phyloP scores from a whole-genome alignment of 176 grass and related monocot genomes.

The Phoenix dactylifera region DNA sequence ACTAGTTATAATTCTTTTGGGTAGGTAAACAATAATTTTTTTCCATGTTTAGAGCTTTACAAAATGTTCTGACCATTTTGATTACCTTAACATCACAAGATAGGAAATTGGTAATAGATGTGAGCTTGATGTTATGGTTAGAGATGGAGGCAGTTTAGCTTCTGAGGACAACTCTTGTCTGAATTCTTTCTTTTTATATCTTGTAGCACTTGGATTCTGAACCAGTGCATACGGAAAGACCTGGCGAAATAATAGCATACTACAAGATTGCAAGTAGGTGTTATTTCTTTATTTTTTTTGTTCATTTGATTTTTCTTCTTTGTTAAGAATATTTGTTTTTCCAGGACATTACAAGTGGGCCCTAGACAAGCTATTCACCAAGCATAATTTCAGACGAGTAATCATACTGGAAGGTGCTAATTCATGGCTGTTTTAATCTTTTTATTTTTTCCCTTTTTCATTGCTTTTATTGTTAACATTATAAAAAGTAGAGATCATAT shows the following conservation, averaged over 20 bases:
- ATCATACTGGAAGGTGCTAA: constrained; percentile 92
- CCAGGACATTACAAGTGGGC: constrained; percentile 98
- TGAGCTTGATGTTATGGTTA: too few species aligned
- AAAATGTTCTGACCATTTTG: too few species aligned
- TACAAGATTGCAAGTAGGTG: constrained; percentile 98
- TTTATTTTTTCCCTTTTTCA: constrained; percentile 11
- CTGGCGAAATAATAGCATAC: constrained; percentile 84
- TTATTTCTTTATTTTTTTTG: constrained; percentile 17
- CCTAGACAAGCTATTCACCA: constrained; percentile 77
- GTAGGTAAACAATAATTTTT: too few species aligned
- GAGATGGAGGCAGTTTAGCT: too few species aligned
- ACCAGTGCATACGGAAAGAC: constrained; percentile 81
- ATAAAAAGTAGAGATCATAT: constrained; percentile 4
- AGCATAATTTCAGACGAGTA: constrained; percentile 73
- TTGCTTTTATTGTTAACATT: constrained; percentile 8
- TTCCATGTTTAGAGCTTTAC: too few species aligned
- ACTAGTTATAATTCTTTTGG: too few species aligned
- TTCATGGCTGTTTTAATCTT: constrained; percentile 8
- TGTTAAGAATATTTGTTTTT: constrained; percentile 24
- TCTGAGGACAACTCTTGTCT: too few species aligned
- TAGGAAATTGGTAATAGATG: too few species aligned
- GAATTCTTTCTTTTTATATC: constrained; percentile 12
- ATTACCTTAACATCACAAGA: too few species aligned
- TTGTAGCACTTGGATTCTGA: constrained; percentile 87
- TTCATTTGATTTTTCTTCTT: constrained; percentile 3